Evolutionary conservation across 179 eudicot species (phyloP), one percentile per base, ranked within the genome.

Genomic region (Corrigiola litoralis): DNA sequence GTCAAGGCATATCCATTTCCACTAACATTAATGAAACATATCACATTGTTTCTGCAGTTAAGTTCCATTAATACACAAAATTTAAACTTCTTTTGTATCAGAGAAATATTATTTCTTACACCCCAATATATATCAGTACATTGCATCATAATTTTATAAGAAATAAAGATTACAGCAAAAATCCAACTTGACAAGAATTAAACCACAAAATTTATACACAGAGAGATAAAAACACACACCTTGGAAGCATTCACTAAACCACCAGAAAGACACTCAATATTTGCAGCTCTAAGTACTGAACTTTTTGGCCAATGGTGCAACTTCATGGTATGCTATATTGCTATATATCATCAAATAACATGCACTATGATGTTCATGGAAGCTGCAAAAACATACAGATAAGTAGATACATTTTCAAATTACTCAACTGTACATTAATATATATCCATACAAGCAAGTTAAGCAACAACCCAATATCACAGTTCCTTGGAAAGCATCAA

Each of bases 241-340:
- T 82, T 77, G 32, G 77, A 40, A 63, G 32, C 23, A 34, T 18
- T 63, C 29, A 67, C 12, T 23, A 33, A 53, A 36, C 50, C 24
- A 17, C 67, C 56, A 18, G 77, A 68, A 72, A 69, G 42, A 52
- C 69, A 52, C 27, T 63, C 77, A 21, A 20, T 52, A 61, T 28
- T 79, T 27, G 58, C 13, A 12, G 82, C 75, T 59, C 82, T 65
- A 68, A 72, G 12, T 0, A 61, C 37, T 58, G 61, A 60, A 73
- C 32, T 53, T 82, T 62, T 71, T 8, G 83, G 81, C 45, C 57
- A 51, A 20, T 59, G 55, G 36, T 68, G 78, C 40, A 81, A 64
- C 67, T 67, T 78, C 90, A 85, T 85, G 29, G 11, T 74, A 20
- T 20, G 44, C 11, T 2, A 32, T 27, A 67, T n/a, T n/a, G n/a